Evolutionary conservation across 148 eudicot genomes (phyloP).

Genomic region (Fagopyrum esculentum): DNA sequence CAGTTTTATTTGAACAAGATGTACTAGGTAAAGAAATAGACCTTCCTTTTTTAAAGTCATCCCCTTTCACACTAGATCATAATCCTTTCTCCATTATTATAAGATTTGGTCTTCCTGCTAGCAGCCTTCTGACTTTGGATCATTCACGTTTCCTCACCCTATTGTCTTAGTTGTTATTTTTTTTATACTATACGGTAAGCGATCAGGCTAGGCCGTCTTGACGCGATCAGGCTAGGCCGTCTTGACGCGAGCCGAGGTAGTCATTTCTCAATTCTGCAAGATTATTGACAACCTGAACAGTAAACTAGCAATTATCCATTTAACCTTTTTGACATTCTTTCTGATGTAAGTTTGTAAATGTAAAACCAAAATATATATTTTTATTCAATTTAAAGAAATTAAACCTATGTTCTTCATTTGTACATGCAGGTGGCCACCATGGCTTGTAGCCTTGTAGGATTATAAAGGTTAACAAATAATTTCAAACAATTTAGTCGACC

Average conservation of each 20-base stretch:
- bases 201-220: too few relatives aligned
- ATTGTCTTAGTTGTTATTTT: not conserved
- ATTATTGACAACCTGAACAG: too few relatives aligned
- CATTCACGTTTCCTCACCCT: not conserved
- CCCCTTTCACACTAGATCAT: not conserved
- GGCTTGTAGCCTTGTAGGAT: not conserved
- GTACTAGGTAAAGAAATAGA: not conserved
- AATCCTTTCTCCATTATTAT: not conserved
- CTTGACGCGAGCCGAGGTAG: too few relatives aligned
- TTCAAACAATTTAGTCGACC: not conserved
- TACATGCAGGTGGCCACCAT: not conserved
- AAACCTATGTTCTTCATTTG: not conserved
- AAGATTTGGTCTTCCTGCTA: constrained; percentile 3
- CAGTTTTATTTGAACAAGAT: not conserved
- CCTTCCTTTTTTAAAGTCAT: not conserved
- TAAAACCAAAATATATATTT: too few relatives aligned
- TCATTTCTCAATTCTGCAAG: too few relatives aligned
- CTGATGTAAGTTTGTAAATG: too few relatives aligned
- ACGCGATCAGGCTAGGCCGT: too few relatives aligned
- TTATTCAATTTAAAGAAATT: not conserved
- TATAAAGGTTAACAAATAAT: not conserved
- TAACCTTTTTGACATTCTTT: not conserved
- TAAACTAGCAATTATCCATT: not conserved
- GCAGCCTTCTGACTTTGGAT: not conserved
- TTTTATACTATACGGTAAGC: too few relatives aligned